Evolutionary conservation across 2,329 filamentous ascomycete species (phyloP).

Genomic region (Sporothrix curviconia): DNA sequence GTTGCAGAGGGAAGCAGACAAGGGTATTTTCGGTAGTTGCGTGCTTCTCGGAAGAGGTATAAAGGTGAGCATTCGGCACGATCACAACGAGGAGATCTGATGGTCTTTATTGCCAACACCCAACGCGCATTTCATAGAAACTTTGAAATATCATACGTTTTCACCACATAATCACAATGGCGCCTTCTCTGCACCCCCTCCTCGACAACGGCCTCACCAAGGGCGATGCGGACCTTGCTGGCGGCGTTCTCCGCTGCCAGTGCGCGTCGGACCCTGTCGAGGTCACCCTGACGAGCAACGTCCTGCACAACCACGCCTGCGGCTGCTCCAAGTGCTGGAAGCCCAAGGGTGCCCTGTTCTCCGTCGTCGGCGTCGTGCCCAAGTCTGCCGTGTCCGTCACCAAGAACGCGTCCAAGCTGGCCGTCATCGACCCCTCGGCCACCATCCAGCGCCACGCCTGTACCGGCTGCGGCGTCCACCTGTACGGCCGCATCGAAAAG

Average conservation of each 20-base stretch:
- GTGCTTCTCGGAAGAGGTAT: neutral
- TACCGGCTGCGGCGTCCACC: constrained; percentile 52
- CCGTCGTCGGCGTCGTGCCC: constrained; percentile 56
- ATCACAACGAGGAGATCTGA: no score
- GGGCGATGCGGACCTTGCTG: constrained; percentile 47
- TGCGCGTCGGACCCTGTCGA: constrained; percentile 51
- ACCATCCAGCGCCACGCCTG: constrained; percentile 57
- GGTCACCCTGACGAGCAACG: constrained; percentile 50
- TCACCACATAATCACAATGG: neutral
- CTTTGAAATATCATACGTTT: neutral
- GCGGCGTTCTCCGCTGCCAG: constrained; percentile 57
- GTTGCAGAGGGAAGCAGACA: no score
- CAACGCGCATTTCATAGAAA: neutral
- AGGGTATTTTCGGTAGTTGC: neutral
- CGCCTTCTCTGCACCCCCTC: constrained; percentile 49
- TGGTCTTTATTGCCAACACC: no score
- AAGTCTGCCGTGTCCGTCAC: constrained; percentile 48
- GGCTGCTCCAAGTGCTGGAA: constrained; percentile 71
- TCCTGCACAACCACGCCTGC: constrained; percentile 64
- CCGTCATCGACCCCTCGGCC: constrained; percentile 48
- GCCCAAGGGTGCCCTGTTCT: constrained; percentile 56
- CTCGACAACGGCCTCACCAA: constrained; percentile 56
- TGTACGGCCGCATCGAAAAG: constrained; percentile 59
- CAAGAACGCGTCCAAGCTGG: constrained; percentile 51
- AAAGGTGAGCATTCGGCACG: no score